phyloP scores from a whole-genome alignment of 305 asterid genomes.

The Nicotiana rustica region DNA sequence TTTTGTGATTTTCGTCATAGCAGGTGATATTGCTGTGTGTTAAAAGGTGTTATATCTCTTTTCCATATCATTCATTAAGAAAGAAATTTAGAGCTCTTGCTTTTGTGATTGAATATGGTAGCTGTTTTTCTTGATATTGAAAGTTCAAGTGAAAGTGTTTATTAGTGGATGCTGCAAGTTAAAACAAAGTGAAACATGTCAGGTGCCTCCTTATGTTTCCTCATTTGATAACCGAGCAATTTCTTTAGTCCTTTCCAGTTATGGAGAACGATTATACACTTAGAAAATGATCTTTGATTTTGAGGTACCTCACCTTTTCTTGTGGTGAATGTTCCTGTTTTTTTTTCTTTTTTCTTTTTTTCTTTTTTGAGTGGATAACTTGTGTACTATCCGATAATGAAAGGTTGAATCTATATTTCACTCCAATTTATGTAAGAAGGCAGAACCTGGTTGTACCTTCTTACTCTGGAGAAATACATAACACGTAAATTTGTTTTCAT shows the following conservation, averaged over 20 bases:
- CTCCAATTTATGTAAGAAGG: constrained; percentile 21
- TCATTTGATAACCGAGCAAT: background rate
- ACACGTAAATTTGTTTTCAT: background rate
- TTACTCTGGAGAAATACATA: constrained; percentile 22
- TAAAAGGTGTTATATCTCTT: background rate
- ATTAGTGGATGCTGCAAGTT: constrained; percentile 16
- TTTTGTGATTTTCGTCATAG: background rate
- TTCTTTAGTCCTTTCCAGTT: background rate
- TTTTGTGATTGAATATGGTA: background rate
- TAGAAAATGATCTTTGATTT: constrained; percentile 29
- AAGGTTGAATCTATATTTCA: background rate
- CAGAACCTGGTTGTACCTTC: background rate
- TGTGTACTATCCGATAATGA: background rate
- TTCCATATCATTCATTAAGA: background rate
- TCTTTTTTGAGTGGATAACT: background rate
- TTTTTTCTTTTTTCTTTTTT: no score
- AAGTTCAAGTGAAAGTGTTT: constrained; percentile 27
- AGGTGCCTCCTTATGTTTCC: constrained; percentile 3
- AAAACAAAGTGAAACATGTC: background rate
- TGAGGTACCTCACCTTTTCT: constrained; percentile 19
- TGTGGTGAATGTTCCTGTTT: constrained; percentile 17
- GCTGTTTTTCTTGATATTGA: background rate
- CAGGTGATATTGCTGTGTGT: constrained; percentile 14
- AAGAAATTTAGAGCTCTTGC: constrained; percentile 21
- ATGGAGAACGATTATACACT: background rate